Base-by-base conservation (phyloP, 306 rosid genomes). In the Castanea crenata region DNA sequence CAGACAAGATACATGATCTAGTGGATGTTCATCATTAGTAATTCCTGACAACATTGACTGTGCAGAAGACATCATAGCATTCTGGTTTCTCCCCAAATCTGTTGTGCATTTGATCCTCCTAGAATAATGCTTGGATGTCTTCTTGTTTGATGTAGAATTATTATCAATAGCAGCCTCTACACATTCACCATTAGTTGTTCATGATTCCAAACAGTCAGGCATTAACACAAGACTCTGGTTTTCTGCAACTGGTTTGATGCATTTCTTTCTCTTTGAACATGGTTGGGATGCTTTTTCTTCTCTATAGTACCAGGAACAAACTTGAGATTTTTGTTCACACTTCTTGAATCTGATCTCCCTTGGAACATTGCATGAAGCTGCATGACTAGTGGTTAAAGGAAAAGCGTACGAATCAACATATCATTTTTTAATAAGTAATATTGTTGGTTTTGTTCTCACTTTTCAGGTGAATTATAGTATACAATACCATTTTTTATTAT, bases 341-440 rank as follows among this genome's bases (percentile, higher is more conserved):
- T 83, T 86, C 82, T 71, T 83, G 18, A 83, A 65, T 54, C 70
- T 88, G 15, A 2, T 76, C 81, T 79, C 85, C 85, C 76, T 86
- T 18, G 64, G 51, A 85, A 29, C 63, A 76, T 73, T 73, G 65
- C 97, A 25, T 25, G 27, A 25, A 25, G 27, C 27, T 25, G 54
- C 54, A 49, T 49, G 54, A 3, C 54, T 12, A 49, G 54, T 49
- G 54, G 54, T 49, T 49, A 13, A 49, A 49, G 54, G 15, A 49
- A 49, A 49, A 49, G 54, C 4, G 4, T 13, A 49, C 1, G 54
- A 11, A 49, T 12, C 16, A 49, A 2, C 54, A 49, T 49, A 49
- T 5, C 54, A 49, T 49, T 49, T 49, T 49, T 49, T 49, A 49
- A 49, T 49, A 49, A 12, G 14, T 49, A 49, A 49, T 49, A 49